These are phyloP conservation scores for Phytophthora hibernalis DNA, from an alignment of 352 stramenopile species.

Conservation along the genomic window DNA sequence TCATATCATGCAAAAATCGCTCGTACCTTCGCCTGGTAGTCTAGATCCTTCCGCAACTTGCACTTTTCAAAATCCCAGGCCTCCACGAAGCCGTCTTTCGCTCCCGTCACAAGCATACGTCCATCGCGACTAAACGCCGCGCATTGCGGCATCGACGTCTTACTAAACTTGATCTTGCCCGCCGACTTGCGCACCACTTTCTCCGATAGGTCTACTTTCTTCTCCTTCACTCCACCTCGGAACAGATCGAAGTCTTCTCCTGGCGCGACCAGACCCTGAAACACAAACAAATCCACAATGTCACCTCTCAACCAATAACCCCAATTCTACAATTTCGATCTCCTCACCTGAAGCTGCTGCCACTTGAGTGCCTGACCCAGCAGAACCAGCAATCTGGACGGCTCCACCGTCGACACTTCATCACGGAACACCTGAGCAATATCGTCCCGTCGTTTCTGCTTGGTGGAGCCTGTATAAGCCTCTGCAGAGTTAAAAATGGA, in stretches of 20 bases:
- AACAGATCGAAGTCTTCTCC: slow-evolving; percentile 89
- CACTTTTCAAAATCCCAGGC: slow-evolving; percentile 94
- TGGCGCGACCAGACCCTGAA: slow-evolving; percentile 62
- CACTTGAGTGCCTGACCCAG: slow-evolving; percentile 92
- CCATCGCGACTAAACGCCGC: slow-evolving; percentile 91
- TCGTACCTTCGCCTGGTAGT: slow-evolving; percentile 91
- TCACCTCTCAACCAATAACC: not conserved
- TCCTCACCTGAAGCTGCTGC: slow-evolving; percentile 78
- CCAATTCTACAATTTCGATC: not conserved
- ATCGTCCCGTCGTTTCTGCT: slow-evolving; percentile 85
- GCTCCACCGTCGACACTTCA: slow-evolving; percentile 82
- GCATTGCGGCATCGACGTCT: slow-evolving; percentile 82
- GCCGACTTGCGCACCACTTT: slow-evolving; percentile 69
- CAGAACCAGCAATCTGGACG: slow-evolving; percentile 89
- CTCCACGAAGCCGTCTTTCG: slow-evolving; percentile 95
- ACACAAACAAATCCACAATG: not conserved
- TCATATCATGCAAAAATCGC: not conserved
- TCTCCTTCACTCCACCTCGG: slow-evolving; percentile 60
- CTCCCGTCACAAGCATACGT: slow-evolving; percentile 91
- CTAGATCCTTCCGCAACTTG: slow-evolving; percentile 90
- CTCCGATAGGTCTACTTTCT: slow-evolving; percentile 62
- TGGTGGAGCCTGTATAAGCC: slow-evolving; percentile 69
- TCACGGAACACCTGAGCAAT: slow-evolving; percentile 78
- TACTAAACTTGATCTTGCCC: slow-evolving; percentile 92
- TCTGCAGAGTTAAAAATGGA: slow-evolving; percentile 70